Percentiles rank a stretch among this genome's conserved stretches.
These are phyloP conservation scores for Buddleja alternifolia DNA, from an alignment of 257 asterid genomes.

Conservation along the genomic window DNA sequence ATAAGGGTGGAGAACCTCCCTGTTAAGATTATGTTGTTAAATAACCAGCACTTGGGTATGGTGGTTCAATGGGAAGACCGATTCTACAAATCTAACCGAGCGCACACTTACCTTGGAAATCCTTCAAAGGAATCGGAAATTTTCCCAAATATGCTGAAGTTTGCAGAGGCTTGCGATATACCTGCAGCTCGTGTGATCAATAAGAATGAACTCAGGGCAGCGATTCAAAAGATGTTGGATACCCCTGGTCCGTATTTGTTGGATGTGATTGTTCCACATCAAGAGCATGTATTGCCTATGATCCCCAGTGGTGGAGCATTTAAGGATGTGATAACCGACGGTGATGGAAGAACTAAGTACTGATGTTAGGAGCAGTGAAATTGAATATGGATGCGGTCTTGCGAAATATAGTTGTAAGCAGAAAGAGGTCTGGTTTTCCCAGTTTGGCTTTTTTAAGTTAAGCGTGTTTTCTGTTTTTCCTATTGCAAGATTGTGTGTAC, in stretches of 20 bases:
- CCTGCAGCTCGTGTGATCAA: slow-evolving; percentile 72
- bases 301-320: slow-evolving; percentile 82
- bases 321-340: slow-evolving; percentile 77
- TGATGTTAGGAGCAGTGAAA: slow-evolving; percentile 22
- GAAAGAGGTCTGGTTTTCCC: not conserved
- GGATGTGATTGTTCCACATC: slow-evolving; percentile 86
- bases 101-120: slow-evolving; percentile 77
- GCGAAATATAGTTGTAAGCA: not conserved
- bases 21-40: slow-evolving; percentile 69
- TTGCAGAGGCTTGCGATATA: slow-evolving; percentile 73
- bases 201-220: slow-evolving; percentile 51
- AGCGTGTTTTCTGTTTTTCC: not conserved
- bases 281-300: slow-evolving; percentile 87
- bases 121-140: slow-evolving; percentile 64
- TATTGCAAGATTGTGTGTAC: not conserved
- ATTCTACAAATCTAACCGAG: slow-evolving; percentile 79
- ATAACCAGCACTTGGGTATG: slow-evolving; percentile 88
- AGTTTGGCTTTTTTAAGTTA: not conserved
- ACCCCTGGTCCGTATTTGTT: slow-evolving; percentile 78
- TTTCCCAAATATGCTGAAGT: slow-evolving; percentile 73
- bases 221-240: slow-evolving; percentile 71
- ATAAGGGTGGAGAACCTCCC: slow-evolving; percentile 77
- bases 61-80: slow-evolving; percentile 92
- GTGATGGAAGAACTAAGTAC: slow-evolving; percentile 65
- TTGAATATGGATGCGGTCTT: not conserved